Evolutionary conservation across 1,284 basidiomycete species (phyloP).

Genomic region (Sporisorium sorghi): DNA sequence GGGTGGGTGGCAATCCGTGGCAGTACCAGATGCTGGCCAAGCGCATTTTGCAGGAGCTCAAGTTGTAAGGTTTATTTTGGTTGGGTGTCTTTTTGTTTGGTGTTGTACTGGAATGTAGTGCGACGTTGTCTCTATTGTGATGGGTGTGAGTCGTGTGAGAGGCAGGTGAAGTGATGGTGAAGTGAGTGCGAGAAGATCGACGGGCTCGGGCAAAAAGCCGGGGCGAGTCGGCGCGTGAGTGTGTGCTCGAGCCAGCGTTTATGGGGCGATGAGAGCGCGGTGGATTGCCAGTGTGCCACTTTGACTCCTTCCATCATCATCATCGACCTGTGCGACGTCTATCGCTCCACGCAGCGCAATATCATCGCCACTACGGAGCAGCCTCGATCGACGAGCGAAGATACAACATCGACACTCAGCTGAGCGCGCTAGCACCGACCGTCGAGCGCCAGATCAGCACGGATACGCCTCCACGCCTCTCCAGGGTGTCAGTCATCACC

Average conservation of each 20-base stretch:
- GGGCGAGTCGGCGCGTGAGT: neutral
- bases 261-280: slow-evolving; percentile 3
- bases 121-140: neutral
- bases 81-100: neutral
- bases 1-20: slow-evolving; percentile 92
- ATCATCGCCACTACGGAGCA: no score
- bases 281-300: slow-evolving; percentile 12
- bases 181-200: neutral
- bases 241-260: slow-evolving; percentile 8
- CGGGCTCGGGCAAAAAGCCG: slow-evolving; percentile 9
- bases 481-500: no score
- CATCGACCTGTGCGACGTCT: no score
- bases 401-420: no score
- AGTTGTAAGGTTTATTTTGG: slow-evolving; percentile 72
- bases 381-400: no score
- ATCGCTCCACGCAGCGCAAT: no score
- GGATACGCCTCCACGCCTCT: no score
- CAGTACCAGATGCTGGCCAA: slow-evolving; percentile 94
- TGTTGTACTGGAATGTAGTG: neutral
- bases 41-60: slow-evolving; percentile 89
- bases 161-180: neutral
- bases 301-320: neutral
- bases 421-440: no score
- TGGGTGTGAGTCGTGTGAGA: neutral
- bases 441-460: no score